These are phyloP conservation scores for Chamaecyparis obtusa DNA, from an alignment of 75 land plant genomes.

Conservation along the genomic window DNA sequence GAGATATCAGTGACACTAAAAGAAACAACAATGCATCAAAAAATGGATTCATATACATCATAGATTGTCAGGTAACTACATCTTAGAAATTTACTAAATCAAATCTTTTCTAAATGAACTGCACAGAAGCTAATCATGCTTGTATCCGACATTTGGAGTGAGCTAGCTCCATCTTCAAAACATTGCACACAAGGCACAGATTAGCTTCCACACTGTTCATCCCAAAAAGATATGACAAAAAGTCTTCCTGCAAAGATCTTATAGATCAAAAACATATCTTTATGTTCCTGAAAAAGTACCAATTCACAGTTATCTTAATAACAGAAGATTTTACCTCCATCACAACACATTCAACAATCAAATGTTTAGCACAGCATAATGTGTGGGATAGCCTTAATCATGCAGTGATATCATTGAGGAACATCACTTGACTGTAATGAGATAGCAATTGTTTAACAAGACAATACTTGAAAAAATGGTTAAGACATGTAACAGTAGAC, in stretches of 20 bases:
- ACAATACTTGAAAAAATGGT: not conserved
- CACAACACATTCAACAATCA: not conserved
- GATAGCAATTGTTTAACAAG: not conserved
- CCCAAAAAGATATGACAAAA: not conserved
- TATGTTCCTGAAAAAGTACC: slow-evolving; percentile 1
- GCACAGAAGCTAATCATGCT: not conserved
- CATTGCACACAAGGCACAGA: not conserved
- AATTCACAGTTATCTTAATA: not conserved
- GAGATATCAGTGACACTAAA: not conserved
- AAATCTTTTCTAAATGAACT: not conserved
- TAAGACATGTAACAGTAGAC: not conserved
- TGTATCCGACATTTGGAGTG: not conserved
- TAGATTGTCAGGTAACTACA: not conserved
- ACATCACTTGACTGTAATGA: not conserved
- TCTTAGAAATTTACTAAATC: not conserved
- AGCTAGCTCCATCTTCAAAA: not conserved
- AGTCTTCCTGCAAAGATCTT: not conserved
- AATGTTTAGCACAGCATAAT: not conserved
- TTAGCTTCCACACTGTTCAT: not conserved
- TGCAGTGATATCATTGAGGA: not conserved
- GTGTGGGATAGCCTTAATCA: not conserved
- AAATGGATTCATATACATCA: not conserved
- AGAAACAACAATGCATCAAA: not conserved
- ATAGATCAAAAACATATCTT: not conserved
- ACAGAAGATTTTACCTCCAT: not conserved